Base-by-base conservation (phyloP, 1,284 basidiomycete genomes). In the Trametes hirsuta region DNA sequence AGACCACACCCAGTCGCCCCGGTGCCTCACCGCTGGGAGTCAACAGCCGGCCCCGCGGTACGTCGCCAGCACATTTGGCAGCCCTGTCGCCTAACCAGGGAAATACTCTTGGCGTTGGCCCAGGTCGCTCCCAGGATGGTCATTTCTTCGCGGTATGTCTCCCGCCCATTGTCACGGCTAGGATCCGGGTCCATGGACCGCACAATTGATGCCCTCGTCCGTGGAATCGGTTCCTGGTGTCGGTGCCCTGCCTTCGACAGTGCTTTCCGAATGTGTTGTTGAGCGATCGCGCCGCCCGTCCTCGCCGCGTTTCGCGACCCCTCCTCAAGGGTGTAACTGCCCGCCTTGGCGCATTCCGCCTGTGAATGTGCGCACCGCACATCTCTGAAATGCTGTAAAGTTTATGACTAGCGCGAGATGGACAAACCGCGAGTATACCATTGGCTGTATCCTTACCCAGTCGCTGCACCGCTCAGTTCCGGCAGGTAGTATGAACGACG, bases 221-320 rank as follows among this genome's bases (percentile, higher is more conserved):
- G 58, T 59, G 58, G 58, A 39, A 47, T 22, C 24, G 58, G 58
- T 59, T 47, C 58, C 58, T 59, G 53, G 48, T 40, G 45, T 40
- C 56, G n/a, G 45, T 47, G 49, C 36, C 3, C 11, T 6, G n/a
- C 11, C 8, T 51, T 45, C 15, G 42, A 47, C 42, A 42, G 34
- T 21, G 34, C 37, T 24, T 25, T 35, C 35, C 47, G 30, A 37
- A 21, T 11, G 36, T 2, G 47, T 10, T 15, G 1, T 22, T 50
- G n/a, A 30, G 25, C 42, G 21, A 39, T 18, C 35, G 30, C 18
- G 18, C 15, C 24, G 34, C 14, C 21, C 37, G 30, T 44, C 14
- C 46, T 15, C 39, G 3, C 22, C 39, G 46, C 54, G 47, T 49
- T 41, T 44, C 46, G 35, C 21, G 25, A 3, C 11, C 10, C 36